phyloP scores from a whole-genome alignment of 768 basidiomycete genomes.

The Mycena rosella region DNA sequence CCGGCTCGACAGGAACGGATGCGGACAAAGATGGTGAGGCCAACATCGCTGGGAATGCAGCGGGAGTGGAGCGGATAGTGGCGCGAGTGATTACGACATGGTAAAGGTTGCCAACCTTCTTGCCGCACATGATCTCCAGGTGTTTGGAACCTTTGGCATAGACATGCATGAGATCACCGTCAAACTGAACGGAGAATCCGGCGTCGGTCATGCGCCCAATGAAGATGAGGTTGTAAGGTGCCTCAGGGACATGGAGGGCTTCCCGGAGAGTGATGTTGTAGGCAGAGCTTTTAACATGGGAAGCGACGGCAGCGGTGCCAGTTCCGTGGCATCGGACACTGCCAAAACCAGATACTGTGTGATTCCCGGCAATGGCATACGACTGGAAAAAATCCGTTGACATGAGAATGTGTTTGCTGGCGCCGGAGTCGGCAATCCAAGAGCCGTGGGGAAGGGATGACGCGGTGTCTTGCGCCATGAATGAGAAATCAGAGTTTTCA shows the following conservation, averaged over 20 bases:
- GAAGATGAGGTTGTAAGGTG: not conserved
- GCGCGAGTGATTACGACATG: conserved; percentile 15
- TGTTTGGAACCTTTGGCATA: conserved; percentile 8
- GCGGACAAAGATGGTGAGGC: too few species aligned
- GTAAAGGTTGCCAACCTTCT: conserved; percentile 20
- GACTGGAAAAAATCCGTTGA: not conserved
- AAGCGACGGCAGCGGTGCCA: conserved; percentile 19
- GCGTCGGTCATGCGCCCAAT: conserved; percentile 1
- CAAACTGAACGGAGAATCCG: not conserved
- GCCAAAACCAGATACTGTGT: conserved; percentile 22
- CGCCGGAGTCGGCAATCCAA: not conserved
- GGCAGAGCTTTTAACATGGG: conserved; percentile 16
- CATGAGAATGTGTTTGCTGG: not conserved
- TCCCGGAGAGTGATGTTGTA: conserved; percentile 15
- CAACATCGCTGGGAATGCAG: not conserved
- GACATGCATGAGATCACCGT: conserved; percentile 9
- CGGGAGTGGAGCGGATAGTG: not conserved
- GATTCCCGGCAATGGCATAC: conserved; percentile 1
- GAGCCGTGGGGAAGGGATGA: not conserved
- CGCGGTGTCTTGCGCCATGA: not conserved
- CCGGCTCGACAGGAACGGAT: too few species aligned
- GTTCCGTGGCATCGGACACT: conserved; percentile 26
- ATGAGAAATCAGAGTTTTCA: not conserved
- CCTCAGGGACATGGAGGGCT: not conserved
- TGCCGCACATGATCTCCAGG: conserved; percentile 26